These are phyloP conservation scores for Diospyros kaki DNA, from an alignment of 148 eudicot species.

Conservation along the genomic window DNA sequence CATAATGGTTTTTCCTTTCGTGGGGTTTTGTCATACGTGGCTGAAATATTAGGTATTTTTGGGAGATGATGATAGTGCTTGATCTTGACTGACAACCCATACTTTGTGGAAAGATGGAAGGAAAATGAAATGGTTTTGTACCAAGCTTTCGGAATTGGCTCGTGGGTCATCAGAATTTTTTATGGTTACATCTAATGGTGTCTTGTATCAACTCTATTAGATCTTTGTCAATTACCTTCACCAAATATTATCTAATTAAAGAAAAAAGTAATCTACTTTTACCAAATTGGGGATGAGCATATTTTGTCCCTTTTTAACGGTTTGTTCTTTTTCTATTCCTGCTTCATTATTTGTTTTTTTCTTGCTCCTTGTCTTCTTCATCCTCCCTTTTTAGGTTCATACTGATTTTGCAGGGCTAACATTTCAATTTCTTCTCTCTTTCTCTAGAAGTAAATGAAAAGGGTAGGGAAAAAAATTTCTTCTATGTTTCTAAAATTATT, in stretches of 20 bases:
- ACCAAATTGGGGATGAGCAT: background rate
- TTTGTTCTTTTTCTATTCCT: background rate
- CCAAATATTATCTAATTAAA: background rate
- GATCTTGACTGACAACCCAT: too few species aligned
- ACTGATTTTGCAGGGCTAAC: background rate
- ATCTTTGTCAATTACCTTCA: background rate
- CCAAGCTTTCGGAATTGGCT: too few species aligned
- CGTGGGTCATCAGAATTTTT: too few species aligned
- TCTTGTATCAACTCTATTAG: too few species aligned
- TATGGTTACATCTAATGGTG: too few species aligned
- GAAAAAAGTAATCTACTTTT: too few species aligned
- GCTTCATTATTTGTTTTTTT: background rate
- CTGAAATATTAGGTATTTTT: too few species aligned
- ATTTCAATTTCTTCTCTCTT: background rate
- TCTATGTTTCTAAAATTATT: too few species aligned
- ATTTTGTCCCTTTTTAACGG: background rate
- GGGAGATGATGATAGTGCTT: background rate
- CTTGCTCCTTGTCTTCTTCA: background rate
- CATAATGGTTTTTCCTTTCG: background rate
- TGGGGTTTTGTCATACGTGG: background rate
- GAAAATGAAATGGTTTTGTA: too few species aligned
- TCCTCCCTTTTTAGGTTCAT: constrained; percentile 1
- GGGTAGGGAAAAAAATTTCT: too few species aligned
- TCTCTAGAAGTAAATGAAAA: too few species aligned
- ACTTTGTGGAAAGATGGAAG: too few species aligned